phyloP scores from a whole-genome alignment of 139 green algal species.

The Bryopsis sp. region DNA sequence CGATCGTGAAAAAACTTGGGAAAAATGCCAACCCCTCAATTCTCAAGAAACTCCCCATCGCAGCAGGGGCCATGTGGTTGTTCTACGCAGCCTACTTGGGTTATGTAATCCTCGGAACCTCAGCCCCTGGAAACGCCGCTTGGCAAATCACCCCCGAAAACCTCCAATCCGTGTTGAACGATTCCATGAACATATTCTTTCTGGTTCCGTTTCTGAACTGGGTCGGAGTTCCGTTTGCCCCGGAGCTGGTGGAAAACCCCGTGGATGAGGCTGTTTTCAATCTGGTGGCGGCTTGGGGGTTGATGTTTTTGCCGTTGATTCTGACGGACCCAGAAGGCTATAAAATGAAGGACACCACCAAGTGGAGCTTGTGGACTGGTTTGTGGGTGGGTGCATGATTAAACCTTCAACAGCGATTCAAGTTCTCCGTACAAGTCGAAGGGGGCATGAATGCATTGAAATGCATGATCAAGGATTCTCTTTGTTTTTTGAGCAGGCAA shows the following conservation, averaged over 20 bases:
- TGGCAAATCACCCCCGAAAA: slow-evolving; percentile 31
- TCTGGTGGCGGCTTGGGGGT: slow-evolving; percentile 57
- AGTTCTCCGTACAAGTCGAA: no score
- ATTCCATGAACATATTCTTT: slow-evolving; percentile 82
- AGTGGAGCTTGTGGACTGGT: slow-evolving; percentile 9
- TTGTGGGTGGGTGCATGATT: slow-evolving; percentile 9
- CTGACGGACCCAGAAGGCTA: slow-evolving; percentile 40
- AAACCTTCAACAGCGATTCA: no score
- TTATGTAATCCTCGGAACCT: slow-evolving; percentile 42
- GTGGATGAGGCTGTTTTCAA: slow-evolving; percentile 71
- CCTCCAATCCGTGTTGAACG: slow-evolving; percentile 42
- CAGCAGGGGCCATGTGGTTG: slow-evolving; percentile 26
- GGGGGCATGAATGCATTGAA: no score
- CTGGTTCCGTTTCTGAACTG: slow-evolving; percentile 44
- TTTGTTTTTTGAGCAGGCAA: no score
- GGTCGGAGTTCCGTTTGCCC: not conserved
- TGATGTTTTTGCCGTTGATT: slow-evolving; percentile 65
- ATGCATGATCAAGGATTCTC: no score
- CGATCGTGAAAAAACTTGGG: slow-evolving; percentile 32
- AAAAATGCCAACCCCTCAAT: slow-evolving; percentile 32
- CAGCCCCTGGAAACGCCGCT: slow-evolving; percentile 41
- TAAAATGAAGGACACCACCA: slow-evolving; percentile 32
- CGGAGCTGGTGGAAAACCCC: slow-evolving; percentile 14
- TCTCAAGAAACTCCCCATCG: slow-evolving; percentile 31
- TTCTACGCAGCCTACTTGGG: slow-evolving; percentile 50